Evolutionary conservation across 208 protist species (phyloP), one percentile per base, ranked within the genome.

Genomic region (Naegleria fowleri): DNA sequence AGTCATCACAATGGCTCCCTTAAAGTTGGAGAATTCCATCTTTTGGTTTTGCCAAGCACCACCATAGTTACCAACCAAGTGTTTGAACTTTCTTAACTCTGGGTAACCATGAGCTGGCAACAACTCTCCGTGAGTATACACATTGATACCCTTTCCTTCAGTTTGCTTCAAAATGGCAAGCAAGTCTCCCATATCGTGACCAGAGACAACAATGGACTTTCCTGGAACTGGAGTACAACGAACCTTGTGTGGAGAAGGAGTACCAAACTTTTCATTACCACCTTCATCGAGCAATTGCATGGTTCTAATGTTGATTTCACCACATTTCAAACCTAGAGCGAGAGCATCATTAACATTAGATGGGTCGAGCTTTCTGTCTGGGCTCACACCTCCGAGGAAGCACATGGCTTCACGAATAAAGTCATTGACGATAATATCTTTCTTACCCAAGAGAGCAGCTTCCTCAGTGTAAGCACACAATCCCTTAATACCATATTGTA

Each of bases 61-160:
- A 41, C 95, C 94, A 91, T 93, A 97, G 91, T 97, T 90, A 9
- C 93, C 96, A 6, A 88, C 90, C 39, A 97, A 92, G 76, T 95
- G 91, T n/a, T 7, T 29, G 85, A 93, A 97, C 59, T 92, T 92
- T 75, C 92, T 92, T 9, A 98, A 93, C 55, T 93, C 84, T 2
- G 96, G 96, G 85, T 98, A 98, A 7, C 75, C 92, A 87, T 98
- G 94, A 5, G 93, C 94, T 13, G 96, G 95, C 7, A 98, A 93
- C 95, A 98, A 96, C 92, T 98, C 96, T 83, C 96, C 96, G 92
- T 98, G 96, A 3, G 96, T 98, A 91, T 96, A 98, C 13, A 98
- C 93, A 85, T 96, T 95, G 84, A 98, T 94, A 41, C 93, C 95
- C 19, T 91, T 94, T 75, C 67, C 90, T 59, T 95, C 88, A 22